A percentile compares a stretch with the other conserved stretches of the same genome.
Evolutionary conservation across 2,329 filamentous ascomycete species (phyloP).

Genomic region (Colletotrichum salicis): DNA sequence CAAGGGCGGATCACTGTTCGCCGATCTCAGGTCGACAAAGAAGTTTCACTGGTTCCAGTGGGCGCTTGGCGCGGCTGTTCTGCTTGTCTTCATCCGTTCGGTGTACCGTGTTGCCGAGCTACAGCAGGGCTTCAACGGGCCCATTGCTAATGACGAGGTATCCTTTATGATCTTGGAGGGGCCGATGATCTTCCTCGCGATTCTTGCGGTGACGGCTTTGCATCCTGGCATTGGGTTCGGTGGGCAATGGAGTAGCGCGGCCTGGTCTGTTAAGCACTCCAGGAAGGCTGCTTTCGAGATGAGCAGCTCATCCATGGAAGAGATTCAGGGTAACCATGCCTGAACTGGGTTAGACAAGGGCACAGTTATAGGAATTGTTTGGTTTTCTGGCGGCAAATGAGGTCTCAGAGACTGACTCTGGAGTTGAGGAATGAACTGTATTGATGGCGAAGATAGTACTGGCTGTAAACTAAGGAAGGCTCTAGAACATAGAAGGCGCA

Average conservation of each 20-base stretch:
- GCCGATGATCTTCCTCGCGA: conserved; percentile 46
- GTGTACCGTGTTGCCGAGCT: conserved; percentile 69
- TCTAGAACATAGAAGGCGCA: neutral
- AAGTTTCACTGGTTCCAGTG: neutral
- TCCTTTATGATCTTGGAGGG: conserved; percentile 60
- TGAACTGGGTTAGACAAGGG: neutral
- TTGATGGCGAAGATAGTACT: neutral
- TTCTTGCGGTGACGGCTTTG: conserved; percentile 42
- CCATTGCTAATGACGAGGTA: conserved; percentile 57
- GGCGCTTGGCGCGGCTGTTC: conserved; percentile 55
- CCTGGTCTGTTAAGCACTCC: neutral
- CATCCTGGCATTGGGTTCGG: conserved; percentile 42
- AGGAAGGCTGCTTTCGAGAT: neutral
- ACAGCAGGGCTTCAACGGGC: conserved; percentile 62
- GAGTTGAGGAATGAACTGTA: neutral
- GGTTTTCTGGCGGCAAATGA: neutral
- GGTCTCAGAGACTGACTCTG: neutral
- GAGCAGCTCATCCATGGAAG: neutral
- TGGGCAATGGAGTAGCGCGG: conserved; percentile 16
- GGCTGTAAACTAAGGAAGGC: neutral
- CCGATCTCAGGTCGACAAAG: neutral
- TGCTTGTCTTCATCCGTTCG: conserved; percentile 65
- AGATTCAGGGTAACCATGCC: neutral
- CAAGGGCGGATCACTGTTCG: neutral
- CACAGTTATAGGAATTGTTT: neutral